Conservation (phyloP, 1,139 yeast genomes). For the Waltiozyma sp. region DNA sequence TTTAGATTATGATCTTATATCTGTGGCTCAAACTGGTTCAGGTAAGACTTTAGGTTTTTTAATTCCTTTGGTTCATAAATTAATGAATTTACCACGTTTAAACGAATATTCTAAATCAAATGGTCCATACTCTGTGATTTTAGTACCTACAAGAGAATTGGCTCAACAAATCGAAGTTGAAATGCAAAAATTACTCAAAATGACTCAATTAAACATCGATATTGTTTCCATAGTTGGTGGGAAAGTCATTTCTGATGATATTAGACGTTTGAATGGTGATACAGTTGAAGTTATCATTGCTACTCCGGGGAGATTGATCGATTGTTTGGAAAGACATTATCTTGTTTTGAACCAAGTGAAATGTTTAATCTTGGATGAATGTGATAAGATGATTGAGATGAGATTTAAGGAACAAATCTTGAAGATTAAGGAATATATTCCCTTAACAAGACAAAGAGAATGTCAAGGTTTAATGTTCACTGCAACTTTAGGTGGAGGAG, state of each 20-base stretch:
- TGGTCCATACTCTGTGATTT: slow-evolving; percentile 58
- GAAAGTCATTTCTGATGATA: slow-evolving; percentile 69
- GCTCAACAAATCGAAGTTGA: slow-evolving; percentile 77
- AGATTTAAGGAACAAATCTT: slow-evolving; percentile 82
- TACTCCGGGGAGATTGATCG: slow-evolving; percentile 86
- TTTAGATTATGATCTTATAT: slow-evolving; percentile 54
- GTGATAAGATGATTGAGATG: slow-evolving; percentile 90
- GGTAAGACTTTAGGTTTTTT: slow-evolving; percentile 87
- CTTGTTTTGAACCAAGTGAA: slow-evolving; percentile 51
- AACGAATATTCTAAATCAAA: slow-evolving; percentile 29
- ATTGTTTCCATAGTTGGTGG: slow-evolving; percentile 82
- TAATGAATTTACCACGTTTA: slow-evolving; percentile 35
- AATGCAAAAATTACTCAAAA: slow-evolving; percentile 38
- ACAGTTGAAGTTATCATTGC: slow-evolving; percentile 72
- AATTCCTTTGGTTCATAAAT: slow-evolving; percentile 57
- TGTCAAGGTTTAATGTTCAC: slow-evolving; percentile 80
- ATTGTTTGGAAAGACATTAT: slow-evolving; percentile 59
- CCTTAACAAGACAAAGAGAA: slow-evolving; percentile 13
- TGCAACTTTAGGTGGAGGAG: slow-evolving; percentile 76
- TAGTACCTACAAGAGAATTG: slow-evolving; percentile 91
- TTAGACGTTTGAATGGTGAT: slow-evolving; percentile 47
- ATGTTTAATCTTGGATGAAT: slow-evolving; percentile 79
- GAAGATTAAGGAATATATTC: slow-evolving; percentile 27
- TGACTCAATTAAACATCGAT: slow-evolving; percentile 31
- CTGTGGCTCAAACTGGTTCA: slow-evolving; percentile 94